A percentile compares a stretch with the other conserved stretches of the same genome.
Evolutionary conservation across 1,139 yeast genomes (phyloP).

Genomic region (Taiozyma sp.): DNA sequence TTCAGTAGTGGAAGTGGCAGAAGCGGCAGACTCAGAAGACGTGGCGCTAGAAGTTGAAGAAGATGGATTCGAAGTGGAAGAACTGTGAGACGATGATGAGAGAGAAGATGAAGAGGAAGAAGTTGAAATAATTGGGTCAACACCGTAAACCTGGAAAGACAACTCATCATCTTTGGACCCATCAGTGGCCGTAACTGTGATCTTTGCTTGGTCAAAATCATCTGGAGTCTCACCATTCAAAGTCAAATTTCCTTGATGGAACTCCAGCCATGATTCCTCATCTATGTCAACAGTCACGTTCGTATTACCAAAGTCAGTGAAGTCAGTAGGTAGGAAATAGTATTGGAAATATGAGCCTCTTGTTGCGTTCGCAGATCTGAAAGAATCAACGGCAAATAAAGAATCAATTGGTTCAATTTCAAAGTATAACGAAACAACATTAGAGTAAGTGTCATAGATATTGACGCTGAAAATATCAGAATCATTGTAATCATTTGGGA

Average conservation of each 20-base stretch:
- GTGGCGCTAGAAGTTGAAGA: constrained; percentile 26
- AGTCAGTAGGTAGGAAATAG: constrained; percentile 45
- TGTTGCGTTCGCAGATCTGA: constrained; percentile 65
- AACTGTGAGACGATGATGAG: constrained; percentile 16
- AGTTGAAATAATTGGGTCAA: constrained; percentile 29
- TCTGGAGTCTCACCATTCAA: constrained; percentile 66
- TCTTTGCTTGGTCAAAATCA: constrained; percentile 43
- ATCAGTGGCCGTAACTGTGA: constrained; percentile 50
- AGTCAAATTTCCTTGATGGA: constrained; percentile 55
- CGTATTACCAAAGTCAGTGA: constrained; percentile 51
- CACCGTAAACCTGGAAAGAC: constrained; percentile 54
- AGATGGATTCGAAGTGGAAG: constrained; percentile 16
- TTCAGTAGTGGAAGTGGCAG: constrained; percentile 20
- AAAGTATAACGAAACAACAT: constrained; percentile 56
- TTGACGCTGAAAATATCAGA: constrained; percentile 48
- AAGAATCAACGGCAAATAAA: constrained; percentile 46
- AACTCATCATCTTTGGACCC: constrained; percentile 37
- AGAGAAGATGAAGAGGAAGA: constrained; percentile 7
- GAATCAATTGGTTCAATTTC: constrained; percentile 34
- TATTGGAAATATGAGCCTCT: constrained; percentile 54
- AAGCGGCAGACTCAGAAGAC: constrained; percentile 26
- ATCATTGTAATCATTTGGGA: constrained; percentile 42
- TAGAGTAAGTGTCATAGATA: constrained; percentile 59
- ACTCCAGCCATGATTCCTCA: constrained; percentile 60
- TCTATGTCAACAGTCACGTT: constrained; percentile 40